These are phyloP conservation scores for Gentiana straminea DNA, from an alignment of 257 asterid species.

Conservation along the genomic window DNA sequence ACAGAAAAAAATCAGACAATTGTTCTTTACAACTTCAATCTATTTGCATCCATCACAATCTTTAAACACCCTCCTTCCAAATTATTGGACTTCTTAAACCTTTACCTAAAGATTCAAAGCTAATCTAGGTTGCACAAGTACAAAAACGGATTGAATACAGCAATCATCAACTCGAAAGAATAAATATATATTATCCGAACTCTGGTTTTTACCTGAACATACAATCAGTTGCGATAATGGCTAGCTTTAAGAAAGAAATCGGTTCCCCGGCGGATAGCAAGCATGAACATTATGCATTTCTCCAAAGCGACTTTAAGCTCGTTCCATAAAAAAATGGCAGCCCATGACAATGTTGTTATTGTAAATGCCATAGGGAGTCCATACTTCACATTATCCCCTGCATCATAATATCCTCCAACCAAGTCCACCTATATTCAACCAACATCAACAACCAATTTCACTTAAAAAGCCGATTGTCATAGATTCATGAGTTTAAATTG, in stretches of 20 bases:
- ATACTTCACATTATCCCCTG: constrained; percentile 77
- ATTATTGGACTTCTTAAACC: no score
- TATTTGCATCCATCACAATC: no score
- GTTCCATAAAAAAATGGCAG: constrained; percentile 29
- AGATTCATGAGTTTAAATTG: no score
- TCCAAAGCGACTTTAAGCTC: constrained; percentile 51
- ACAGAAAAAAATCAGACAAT: no score
- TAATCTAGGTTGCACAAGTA: no score
- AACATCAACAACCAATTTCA: neutral
- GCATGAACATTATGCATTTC: constrained; percentile 33
- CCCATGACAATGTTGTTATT: constrained; percentile 67
- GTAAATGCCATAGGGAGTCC: constrained; percentile 88
- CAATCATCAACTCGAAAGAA: no score
- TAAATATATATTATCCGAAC: no score
- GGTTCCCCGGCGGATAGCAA: constrained; percentile 63
- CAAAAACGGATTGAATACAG: no score
- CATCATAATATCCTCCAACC: constrained; percentile 84
- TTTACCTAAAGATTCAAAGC: no score
- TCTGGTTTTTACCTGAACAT: constrained; percentile 36
- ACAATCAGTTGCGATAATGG: constrained; percentile 27
- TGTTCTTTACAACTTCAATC: no score
- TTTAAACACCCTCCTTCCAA: no score
- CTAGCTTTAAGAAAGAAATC: constrained; percentile 66
- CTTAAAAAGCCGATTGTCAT: no score
- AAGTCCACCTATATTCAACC: constrained; percentile 48